A percentile compares a stretch with the other conserved stretches of the same genome.
phyloP scores from a whole-genome alignment of 352 stramenopile genomes.

The Phytophthora tubulina region DNA sequence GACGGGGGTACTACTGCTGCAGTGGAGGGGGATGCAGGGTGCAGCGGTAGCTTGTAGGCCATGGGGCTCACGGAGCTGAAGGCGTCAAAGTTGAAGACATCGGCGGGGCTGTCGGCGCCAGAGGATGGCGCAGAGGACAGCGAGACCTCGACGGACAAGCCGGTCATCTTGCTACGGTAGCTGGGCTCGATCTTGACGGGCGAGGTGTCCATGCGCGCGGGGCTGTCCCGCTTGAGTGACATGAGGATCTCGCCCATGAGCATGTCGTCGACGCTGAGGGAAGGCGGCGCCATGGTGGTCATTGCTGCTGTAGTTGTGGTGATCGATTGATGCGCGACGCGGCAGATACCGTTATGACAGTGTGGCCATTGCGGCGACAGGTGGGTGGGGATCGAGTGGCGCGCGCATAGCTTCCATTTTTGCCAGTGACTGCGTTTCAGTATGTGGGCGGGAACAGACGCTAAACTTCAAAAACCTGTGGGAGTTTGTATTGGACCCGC shows the following conservation, averaged over 20 bases:
- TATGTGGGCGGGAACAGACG: slow-evolving; percentile 33
- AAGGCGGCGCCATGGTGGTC: slow-evolving; percentile 9
- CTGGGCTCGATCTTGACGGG: slow-evolving; percentile 27
- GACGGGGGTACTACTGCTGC: background rate
- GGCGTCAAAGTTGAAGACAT: slow-evolving; percentile 48
- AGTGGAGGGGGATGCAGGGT: background rate
- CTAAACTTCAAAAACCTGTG: slow-evolving; percentile 48
- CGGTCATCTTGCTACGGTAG: slow-evolving; percentile 60
- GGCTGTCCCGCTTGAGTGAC: slow-evolving; percentile 63
- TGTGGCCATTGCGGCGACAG: slow-evolving; percentile 34
- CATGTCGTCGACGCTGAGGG: slow-evolving; percentile 69
- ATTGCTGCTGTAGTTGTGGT: slow-evolving; percentile 9
- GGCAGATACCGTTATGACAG: slow-evolving; percentile 42
- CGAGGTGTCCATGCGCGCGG: background rate
- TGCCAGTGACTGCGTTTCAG: slow-evolving; percentile 30
- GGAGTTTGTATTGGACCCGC: background rate
- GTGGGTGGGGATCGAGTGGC: slow-evolving; percentile 31
- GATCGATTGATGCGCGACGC: slow-evolving; percentile 16
- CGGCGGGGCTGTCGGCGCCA: slow-evolving; percentile 26
- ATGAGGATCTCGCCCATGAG: slow-evolving; percentile 86
- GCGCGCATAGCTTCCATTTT: slow-evolving; percentile 44
- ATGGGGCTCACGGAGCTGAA: slow-evolving; percentile 63
- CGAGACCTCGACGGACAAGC: slow-evolving; percentile 57
- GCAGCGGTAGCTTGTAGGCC: slow-evolving; percentile 45
- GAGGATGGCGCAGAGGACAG: slow-evolving; percentile 9